Conservation (phyloP, 768 basidiomycete species). For the Termitomyces sp. region DNA sequence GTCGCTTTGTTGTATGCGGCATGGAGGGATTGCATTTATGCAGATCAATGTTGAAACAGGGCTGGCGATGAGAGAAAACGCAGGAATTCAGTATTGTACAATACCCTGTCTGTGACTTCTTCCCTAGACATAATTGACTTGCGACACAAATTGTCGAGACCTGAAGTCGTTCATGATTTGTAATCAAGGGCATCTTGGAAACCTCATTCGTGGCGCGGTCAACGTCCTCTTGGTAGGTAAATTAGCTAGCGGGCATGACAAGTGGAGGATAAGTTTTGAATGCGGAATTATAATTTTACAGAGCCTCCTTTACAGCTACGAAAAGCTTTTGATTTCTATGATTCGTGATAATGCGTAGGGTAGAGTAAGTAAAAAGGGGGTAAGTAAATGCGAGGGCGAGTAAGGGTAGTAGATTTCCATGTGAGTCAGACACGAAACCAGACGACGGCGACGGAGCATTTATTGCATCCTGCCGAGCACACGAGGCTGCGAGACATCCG, state of each 20-base stretch:
- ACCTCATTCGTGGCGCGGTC: too few species aligned
- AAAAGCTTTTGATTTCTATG: slow-evolving; percentile 11
- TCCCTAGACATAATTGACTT: too few species aligned
- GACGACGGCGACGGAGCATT: not conserved
- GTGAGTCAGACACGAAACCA: not conserved
- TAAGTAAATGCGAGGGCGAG: not conserved
- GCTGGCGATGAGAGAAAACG: too few species aligned
- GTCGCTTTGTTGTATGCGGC: slow-evolving; percentile 36
- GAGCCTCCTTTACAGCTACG: not conserved
- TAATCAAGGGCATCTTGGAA: too few species aligned
- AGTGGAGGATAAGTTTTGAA: too few species aligned
- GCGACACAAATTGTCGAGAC: too few species aligned
- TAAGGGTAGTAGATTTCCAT: not conserved
- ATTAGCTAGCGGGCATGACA: too few species aligned
- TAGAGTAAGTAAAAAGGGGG: not conserved
- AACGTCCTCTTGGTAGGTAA: too few species aligned
- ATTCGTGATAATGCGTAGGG: not conserved
- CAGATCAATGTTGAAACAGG: slow-evolving; percentile 34
- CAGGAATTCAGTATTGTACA: too few species aligned
- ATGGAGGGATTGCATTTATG: slow-evolving; percentile 34
- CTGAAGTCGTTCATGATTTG: too few species aligned
- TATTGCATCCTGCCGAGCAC: slow-evolving; percentile 38
- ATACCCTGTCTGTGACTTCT: too few species aligned
- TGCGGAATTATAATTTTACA: slow-evolving; percentile 1
- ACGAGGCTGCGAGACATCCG: slow-evolving; percentile 77